phyloP scores from a whole-genome alignment of 768 basidiomycete genomes.

The Daedaleopsis nitida region DNA sequence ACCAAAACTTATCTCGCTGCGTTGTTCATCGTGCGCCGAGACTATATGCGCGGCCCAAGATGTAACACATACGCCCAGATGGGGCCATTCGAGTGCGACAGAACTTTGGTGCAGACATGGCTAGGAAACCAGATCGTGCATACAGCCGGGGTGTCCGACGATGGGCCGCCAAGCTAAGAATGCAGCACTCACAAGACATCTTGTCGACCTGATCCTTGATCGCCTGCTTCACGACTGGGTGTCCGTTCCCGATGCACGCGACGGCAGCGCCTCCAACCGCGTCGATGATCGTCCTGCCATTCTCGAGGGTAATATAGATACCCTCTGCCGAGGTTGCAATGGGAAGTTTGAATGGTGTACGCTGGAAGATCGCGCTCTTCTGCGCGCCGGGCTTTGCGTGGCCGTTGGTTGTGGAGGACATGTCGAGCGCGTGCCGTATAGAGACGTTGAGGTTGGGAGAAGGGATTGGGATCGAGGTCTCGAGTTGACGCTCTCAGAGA shows the following conservation, averaged over 20 bases:
- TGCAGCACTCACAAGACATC: slow-evolving; percentile 60
- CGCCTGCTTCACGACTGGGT: slow-evolving; percentile 71
- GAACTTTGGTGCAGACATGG: no score
- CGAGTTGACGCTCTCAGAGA: background rate
- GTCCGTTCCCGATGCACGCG: slow-evolving; percentile 71
- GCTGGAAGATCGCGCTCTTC: slow-evolving; percentile 32
- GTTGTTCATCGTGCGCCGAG: background rate
- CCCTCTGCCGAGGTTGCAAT: slow-evolving; percentile 68
- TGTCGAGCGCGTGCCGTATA: background rate
- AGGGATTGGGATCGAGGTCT: background rate
- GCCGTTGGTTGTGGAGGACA: slow-evolving; percentile 12
- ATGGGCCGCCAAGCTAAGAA: no score
- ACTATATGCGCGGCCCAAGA: background rate
- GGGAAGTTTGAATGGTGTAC: slow-evolving; percentile 76
- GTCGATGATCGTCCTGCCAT: slow-evolving; percentile 72
- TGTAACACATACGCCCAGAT: no score
- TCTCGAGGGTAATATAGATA: slow-evolving; percentile 69
- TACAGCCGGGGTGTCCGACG: no score
- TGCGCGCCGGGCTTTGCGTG: slow-evolving; percentile 11
- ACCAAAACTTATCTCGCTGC: no score
- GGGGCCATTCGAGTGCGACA: no score
- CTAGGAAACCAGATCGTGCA: no score
- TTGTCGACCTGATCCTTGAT: slow-evolving; percentile 81
- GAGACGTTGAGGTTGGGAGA: background rate
- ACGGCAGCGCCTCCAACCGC: slow-evolving; percentile 88